phyloP scores from a whole-genome alignment of 2,329 filamentous ascomycete genomes.

The Fusarium musae region DNA sequence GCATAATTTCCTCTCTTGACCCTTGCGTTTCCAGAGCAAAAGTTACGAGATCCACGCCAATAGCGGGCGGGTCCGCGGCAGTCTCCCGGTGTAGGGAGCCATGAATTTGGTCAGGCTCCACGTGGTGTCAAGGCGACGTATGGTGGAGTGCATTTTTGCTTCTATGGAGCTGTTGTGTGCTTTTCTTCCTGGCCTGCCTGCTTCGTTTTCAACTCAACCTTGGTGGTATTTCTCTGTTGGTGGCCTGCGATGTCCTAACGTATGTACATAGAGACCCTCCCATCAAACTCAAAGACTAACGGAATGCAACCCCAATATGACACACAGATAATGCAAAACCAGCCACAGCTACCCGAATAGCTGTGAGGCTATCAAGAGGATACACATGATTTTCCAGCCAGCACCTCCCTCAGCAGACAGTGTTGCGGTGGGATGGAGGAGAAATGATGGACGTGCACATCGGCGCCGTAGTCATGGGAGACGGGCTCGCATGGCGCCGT shows the following conservation, averaged over 20 bases:
- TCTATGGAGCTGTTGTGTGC: not conserved
- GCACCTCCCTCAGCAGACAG: not conserved
- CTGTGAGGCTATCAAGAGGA: not conserved
- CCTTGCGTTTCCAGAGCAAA: constrained; percentile 17
- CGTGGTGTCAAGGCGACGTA: constrained; percentile 43
- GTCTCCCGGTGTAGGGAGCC: constrained; percentile 42
- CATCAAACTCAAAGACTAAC: constrained; percentile 3
- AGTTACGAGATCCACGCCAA: constrained; percentile 32
- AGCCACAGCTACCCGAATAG: not conserved
- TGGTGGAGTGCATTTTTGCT: constrained; percentile 36
- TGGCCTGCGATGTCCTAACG: not conserved
- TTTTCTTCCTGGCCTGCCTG: constrained; percentile 4
- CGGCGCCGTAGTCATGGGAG: constrained; percentile 1
- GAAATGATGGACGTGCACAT: constrained; percentile 1
- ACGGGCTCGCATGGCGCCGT: not conserved
- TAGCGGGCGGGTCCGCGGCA: constrained; percentile 45
- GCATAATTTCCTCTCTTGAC: constrained; percentile 10
- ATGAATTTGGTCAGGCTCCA: constrained; percentile 43
- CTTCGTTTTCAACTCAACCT: not conserved
- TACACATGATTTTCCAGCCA: not conserved
- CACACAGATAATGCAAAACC: not conserved
- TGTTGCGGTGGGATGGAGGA: not conserved
- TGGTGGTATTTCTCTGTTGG: constrained; percentile 7
- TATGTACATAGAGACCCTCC: not conserved
- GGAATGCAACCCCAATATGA: constrained; percentile 16